phyloP scores from a whole-genome alignment of 331 rosid species.

The Erythrophleum ivorense region DNA sequence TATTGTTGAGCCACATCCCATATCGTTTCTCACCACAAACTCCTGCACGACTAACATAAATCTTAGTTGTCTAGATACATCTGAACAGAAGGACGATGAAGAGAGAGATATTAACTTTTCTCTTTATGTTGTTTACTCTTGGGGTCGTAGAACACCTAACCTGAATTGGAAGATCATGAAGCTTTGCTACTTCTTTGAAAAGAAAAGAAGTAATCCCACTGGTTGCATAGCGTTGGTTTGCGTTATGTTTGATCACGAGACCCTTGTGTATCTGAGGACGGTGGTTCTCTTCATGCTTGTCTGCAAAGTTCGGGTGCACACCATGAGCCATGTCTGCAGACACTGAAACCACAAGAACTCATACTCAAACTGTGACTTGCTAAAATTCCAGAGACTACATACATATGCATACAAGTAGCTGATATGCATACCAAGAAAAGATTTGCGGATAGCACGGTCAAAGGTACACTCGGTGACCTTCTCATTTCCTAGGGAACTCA shows the following conservation, averaged over 20 bases:
- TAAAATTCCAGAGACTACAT: no score
- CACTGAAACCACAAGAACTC: no score
- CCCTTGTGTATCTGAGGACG: conserved; percentile 87
- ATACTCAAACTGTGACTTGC: no score
- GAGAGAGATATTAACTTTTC: no score
- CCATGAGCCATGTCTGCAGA: conserved; percentile 99
- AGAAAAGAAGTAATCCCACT: conserved; percentile 86
- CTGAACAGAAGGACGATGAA: no score
- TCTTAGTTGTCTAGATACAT: no score
- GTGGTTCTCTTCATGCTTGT: conserved; percentile 89
- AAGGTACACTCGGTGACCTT: conserved; percentile 71
- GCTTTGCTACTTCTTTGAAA: conserved; percentile 75
- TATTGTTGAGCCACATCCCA: conserved; percentile 97
- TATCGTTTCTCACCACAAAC: conserved; percentile 89
- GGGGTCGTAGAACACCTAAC: no score
- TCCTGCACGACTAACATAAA: no score
- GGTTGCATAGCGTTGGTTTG: conserved; percentile 93
- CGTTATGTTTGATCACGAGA: conserved; percentile 85
- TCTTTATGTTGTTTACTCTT: no score
- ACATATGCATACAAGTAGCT: no score
- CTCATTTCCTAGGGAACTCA: conserved; percentile 58
- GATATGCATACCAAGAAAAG: conserved; percentile 91
- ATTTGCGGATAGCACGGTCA: conserved; percentile 83
- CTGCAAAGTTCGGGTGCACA: conserved; percentile 85
- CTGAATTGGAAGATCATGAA: conserved; percentile 84